phyloP scores from a whole-genome alignment of 2,329 filamentous ascomycete genomes.

The Cercospora sesami region DNA sequence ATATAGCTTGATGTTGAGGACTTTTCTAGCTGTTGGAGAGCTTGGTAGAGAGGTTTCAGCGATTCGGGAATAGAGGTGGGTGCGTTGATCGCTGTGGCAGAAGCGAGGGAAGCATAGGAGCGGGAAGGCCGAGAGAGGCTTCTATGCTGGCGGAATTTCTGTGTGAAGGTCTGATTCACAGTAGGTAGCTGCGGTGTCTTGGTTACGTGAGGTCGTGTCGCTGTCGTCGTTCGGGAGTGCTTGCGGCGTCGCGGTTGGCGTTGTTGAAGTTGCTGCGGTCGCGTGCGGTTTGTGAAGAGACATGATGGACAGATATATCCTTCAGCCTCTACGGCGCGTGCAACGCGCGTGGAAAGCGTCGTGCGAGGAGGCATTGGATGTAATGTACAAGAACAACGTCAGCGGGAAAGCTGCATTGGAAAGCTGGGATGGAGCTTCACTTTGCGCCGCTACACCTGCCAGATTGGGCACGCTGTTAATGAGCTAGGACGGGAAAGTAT shows the following conservation, averaged over 20 bases:
- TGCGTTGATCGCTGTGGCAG: constrained; percentile 56
- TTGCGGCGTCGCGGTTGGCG: neutral
- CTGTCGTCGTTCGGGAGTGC: neutral
- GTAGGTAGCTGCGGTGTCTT: neutral
- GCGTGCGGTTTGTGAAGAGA: constrained; percentile 11
- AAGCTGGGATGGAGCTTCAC: constrained; percentile 2
- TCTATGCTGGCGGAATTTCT: neutral
- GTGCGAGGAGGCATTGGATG: constrained; percentile 25
- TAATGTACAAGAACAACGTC: neutral
- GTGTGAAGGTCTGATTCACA: neutral
- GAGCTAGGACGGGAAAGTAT: neutral
- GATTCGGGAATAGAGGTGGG: constrained; percentile 54
- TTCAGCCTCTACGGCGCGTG: constrained; percentile 12
- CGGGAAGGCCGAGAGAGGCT: rapidly evolving
- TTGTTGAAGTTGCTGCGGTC: neutral
- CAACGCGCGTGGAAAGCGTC: constrained; percentile 11
- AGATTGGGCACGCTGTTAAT: neutral
- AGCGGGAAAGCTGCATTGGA: neutral
- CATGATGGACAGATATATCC: constrained; percentile 31
- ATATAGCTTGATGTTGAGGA: constrained; percentile 59
- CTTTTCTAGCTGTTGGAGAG: constrained; percentile 62
- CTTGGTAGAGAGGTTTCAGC: constrained; percentile 59
- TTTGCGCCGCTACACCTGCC: constrained; percentile 7
- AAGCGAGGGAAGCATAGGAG: constrained; percentile 38
- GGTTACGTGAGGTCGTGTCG: neutral